Percentiles rank a stretch among this genome's conserved stretches.
phyloP scores from a whole-genome alignment of 2,329 filamentous ascomycete species.

The Leptographium wingfieldii region DNA sequence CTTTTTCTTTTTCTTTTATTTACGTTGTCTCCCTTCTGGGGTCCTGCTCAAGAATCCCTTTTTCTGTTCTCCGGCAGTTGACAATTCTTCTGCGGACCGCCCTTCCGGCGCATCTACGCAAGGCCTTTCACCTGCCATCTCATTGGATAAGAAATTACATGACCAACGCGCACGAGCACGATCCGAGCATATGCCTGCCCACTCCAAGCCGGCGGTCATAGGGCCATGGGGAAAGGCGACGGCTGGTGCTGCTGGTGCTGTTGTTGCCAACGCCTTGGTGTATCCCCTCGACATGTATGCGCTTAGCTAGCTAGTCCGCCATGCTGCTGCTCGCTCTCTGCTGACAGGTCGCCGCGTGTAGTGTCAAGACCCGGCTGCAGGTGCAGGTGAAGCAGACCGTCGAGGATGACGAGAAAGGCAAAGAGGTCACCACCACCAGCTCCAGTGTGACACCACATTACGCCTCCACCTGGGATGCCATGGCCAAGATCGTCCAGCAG shows the following conservation, averaged over 20 bases:
- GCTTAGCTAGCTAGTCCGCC: neutral
- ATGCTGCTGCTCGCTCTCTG: constrained; percentile 2
- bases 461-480: constrained; percentile 74
- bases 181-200: constrained; percentile 32
- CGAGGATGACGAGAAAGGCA: constrained; percentile 23
- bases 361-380: constrained; percentile 91
- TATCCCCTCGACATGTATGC: constrained; percentile 93
- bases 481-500: constrained; percentile 66
- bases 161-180: neutral
- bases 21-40: neutral
- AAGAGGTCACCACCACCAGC: constrained; percentile 27
- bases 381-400: constrained; percentile 68
- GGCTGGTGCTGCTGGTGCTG: constrained; percentile 83
- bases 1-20: neutral
- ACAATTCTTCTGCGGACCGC: neutral
- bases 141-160: neutral
- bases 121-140: no score
- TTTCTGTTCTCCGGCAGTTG: neutral
- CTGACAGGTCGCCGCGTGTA: constrained; percentile 23
- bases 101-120: neutral
- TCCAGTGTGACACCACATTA: constrained; percentile 51
- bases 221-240: constrained; percentile 90
- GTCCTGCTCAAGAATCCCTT: neutral
- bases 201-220: constrained; percentile 55
- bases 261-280: constrained; percentile 87